Evolutionary conservation across 2,329 filamentous ascomycete genomes (phyloP).

Genomic region (Diaporthe sp.): DNA sequence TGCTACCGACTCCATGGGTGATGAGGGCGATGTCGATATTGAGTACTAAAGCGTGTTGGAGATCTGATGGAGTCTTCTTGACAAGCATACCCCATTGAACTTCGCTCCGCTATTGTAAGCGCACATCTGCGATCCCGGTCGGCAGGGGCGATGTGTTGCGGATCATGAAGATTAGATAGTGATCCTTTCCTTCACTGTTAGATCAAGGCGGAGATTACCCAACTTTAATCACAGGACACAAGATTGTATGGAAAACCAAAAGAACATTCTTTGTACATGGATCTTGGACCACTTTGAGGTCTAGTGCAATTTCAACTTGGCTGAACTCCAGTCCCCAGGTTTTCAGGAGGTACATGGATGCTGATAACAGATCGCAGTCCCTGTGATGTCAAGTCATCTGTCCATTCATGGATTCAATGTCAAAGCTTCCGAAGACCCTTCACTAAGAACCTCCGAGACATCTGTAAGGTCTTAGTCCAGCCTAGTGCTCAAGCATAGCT

Average conservation of each 20-base stretch:
- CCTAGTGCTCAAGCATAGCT: background rate
- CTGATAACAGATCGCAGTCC: background rate
- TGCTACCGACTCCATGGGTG: constrained; percentile 91
- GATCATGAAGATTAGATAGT: constrained; percentile 40
- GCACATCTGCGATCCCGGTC: background rate
- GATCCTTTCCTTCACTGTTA: constrained; percentile 40
- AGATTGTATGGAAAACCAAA: constrained; percentile 41
- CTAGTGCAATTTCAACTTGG: background rate
- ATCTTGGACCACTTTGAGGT: background rate
- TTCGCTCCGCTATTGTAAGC: constrained; percentile 36
- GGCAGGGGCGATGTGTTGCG: constrained; percentile 15
- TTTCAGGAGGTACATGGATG: background rate
- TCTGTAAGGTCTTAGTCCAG: background rate
- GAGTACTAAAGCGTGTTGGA: constrained; percentile 79
- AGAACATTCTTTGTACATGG: constrained; percentile 32
- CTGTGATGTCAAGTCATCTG: background rate
- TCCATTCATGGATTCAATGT: background rate
- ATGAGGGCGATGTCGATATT: constrained; percentile 85
- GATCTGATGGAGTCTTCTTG: constrained; percentile 39
- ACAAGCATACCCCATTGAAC: constrained; percentile 40
- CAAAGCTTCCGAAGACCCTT: background rate
- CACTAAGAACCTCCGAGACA: background rate
- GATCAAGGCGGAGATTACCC: constrained; percentile 40
- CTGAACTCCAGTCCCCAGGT: background rate
- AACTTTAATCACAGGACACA: constrained; percentile 42